These are phyloP conservation scores for Nemania serpens DNA, from an alignment of 2,329 filamentous ascomycete genomes.

Conservation along the genomic window DNA sequence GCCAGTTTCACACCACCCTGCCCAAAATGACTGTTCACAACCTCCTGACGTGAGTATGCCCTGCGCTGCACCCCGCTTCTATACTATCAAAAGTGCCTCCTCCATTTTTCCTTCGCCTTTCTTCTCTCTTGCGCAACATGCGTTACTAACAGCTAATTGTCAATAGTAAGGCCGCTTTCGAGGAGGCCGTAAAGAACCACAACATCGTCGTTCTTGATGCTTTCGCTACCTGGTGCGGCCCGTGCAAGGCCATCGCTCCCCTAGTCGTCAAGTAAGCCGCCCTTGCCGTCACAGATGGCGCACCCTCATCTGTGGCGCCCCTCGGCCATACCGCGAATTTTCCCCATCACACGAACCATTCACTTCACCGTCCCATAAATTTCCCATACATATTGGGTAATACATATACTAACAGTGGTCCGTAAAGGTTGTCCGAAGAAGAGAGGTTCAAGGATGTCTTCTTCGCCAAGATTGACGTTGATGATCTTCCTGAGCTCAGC, in stretches of 20 bases:
- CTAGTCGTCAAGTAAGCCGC: constrained; percentile 65
- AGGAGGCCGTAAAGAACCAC: constrained; percentile 44
- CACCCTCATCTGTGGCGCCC: too few species aligned
- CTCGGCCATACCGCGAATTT: not conserved
- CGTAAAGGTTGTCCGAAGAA: constrained; percentile 61
- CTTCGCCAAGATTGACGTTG: constrained; percentile 93
- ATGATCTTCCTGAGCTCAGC: constrained; percentile 75
- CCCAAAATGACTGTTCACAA: constrained; percentile 52
- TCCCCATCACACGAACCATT: not conserved
- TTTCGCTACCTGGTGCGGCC: constrained; percentile 90
- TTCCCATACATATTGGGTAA: not conserved
- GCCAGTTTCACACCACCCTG: constrained; percentile 46
- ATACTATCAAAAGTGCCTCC: too few species aligned
- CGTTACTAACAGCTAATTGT: constrained; percentile 19
- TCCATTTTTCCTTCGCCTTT: too few species aligned
- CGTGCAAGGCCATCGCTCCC: constrained; percentile 90
- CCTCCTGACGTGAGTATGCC: constrained; percentile 43
- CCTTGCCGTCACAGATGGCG: not conserved
- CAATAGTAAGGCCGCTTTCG: constrained; percentile 38
- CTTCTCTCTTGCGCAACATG: not conserved
- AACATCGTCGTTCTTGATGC: constrained; percentile 80
- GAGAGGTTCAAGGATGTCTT: constrained; percentile 62
- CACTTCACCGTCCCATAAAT: not conserved
- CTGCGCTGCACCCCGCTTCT: not conserved
- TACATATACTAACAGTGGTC: constrained; percentile 11